Evolutionary conservation across 257 asterid genomes (phyloP).

Genomic region (Rhazya stricta): DNA sequence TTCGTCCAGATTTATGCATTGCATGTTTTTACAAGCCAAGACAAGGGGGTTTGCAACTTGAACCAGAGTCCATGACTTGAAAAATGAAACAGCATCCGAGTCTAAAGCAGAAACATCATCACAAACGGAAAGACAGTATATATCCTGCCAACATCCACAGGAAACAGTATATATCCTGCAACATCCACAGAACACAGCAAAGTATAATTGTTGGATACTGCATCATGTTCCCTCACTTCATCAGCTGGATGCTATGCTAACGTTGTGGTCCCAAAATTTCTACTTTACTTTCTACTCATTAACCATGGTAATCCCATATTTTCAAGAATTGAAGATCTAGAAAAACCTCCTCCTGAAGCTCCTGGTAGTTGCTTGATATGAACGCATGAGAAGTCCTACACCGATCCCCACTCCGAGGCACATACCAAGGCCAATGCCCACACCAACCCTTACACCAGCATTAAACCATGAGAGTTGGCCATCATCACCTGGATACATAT

Average conservation of each 20-base stretch:
- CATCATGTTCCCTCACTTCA: not conserved
- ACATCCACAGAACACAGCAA: not conserved
- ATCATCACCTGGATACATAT: conserved; percentile 34
- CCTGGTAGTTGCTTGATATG: conserved; percentile 39
- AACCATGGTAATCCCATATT: conserved; percentile 1
- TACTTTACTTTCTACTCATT: not conserved
- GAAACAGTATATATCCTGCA: not conserved
- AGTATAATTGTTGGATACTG: not conserved
- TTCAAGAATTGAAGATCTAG: conserved; percentile 16
- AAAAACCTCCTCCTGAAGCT: conserved; percentile 33
- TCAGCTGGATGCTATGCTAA: not conserved
- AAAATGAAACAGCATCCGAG: not conserved
- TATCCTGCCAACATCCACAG: not conserved
- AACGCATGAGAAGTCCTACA: conserved; percentile 40
- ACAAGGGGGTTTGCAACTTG: not conserved
- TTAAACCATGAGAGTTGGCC: conserved; percentile 38
- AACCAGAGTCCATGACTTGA: not conserved
- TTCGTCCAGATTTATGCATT: not conserved
- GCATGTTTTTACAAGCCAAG: not conserved
- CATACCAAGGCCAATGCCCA: conserved; percentile 44
- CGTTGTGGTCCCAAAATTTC: conserved; percentile 2
- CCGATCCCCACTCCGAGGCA: conserved; percentile 42
- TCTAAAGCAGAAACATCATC: not conserved
- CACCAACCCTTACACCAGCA: conserved; percentile 47
- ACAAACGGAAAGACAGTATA: not conserved